A percentile compares a stretch with the other conserved stretches of the same genome.
Evolutionary conservation across 805 yeast genomes (phyloP).

Genomic region (Wickerhamiella occidentalis): DNA sequence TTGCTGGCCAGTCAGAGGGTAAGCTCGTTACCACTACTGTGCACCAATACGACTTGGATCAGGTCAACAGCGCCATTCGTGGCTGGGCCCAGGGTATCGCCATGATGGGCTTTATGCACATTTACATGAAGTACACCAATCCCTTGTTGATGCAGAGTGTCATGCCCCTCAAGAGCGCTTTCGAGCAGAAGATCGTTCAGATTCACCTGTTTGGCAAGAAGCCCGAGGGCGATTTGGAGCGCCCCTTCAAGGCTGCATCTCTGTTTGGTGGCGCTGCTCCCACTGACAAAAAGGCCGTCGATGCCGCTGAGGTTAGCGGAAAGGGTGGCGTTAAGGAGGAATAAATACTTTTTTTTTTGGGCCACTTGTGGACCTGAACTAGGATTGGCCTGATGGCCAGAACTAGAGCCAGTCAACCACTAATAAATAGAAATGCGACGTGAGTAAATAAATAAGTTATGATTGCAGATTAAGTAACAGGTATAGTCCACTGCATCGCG

Average conservation of each 20-base stretch:
- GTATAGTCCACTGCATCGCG: too few relatives aligned
- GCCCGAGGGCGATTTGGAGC: conserved; percentile 81
- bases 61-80: conserved; percentile 67
- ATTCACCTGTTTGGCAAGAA: conserved; percentile 76
- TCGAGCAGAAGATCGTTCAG: conserved; percentile 82
- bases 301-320: conserved; percentile 75
- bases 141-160: conserved; percentile 92
- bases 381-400: too few relatives aligned
- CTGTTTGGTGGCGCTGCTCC: conserved; percentile 46
- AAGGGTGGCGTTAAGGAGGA: conserved; percentile 72
- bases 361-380: too few relatives aligned
- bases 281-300: conserved; percentile 79
- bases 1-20: conserved; percentile 57
- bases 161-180: conserved; percentile 77
- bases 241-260: conserved; percentile 89
- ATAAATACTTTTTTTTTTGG: neutral
- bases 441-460: too few relatives aligned
- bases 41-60: conserved; percentile 86
- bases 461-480: too few relatives aligned
- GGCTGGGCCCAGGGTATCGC: conserved; percentile 80
- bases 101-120: conserved; percentile 97
- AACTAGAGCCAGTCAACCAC: too few relatives aligned
- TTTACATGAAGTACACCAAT: conserved; percentile 94
- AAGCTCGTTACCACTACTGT: conserved; percentile 81
- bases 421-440: too few relatives aligned